Evolutionary conservation across 352 stramenopile species (phyloP), one percentile per base, ranked within the genome.

Genomic region (Albugo laibachii): DNA sequence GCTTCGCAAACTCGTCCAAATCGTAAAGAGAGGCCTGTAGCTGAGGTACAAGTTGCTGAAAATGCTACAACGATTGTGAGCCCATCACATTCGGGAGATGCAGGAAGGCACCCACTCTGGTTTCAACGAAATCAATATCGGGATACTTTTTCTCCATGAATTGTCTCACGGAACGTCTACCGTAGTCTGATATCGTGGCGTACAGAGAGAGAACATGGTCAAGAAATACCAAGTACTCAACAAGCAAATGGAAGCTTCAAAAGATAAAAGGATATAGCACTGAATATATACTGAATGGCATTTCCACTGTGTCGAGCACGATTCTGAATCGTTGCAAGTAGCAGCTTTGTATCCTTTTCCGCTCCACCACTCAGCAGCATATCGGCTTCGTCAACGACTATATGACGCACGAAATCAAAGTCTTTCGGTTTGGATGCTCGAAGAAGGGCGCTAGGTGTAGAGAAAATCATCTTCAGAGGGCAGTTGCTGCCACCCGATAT

Each of bases 61-160:
- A n/a, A n/a, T n/a, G n/a, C n/a, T n/a, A n/a, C n/a, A n/a, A n/a
- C n/a, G n/a, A n/a, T n/a, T n/a, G n/a, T n/a, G n/a, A n/a, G n/a
- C n/a, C n/a, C n/a, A n/a, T n/a, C n/a, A n/a, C n/a, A n/a, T n/a
- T n/a, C n/a, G n/a, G n/a, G n/a, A n/a, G n/a, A n/a, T n/a, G n/a
- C n/a, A n/a, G n/a, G n/a, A n/a, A n/a, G n/a, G n/a, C n/a, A n/a
- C n/a, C n/a, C n/a, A 87, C 75, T 49, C 78, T 50, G 8, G 76
- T 88, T 44, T 78, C 63, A 36, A 67, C 69, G 40, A 83, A 83
- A 2, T 62, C 49, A 0, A 69, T 61, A 5, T 57, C 50, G 1
- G 76, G 73, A 54, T 85, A 85, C 62, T 84, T 88, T 58, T 83
- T 64, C 44, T 78, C 55, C 48, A 88, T 75, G 50, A 66, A 88